Conservation (phyloP, 1,284 basidiomycete genomes). For the Trametes sp. region DNA sequence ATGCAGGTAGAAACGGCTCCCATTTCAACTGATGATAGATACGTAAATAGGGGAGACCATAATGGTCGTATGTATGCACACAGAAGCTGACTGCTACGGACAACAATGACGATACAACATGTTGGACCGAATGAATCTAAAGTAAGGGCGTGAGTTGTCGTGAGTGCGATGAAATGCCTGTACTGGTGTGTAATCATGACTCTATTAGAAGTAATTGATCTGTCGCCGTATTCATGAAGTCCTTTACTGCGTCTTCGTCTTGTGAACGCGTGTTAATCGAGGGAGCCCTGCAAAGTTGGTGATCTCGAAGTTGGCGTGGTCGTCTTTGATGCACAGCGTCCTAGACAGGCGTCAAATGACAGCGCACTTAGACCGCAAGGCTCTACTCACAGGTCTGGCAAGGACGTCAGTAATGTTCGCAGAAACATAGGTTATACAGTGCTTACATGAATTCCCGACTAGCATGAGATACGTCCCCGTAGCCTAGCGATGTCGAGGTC, state of each 20-base stretch:
- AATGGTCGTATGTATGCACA: too few relatives aligned
- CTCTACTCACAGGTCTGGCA: constrained; percentile 55
- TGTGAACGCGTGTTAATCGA: constrained; percentile 37
- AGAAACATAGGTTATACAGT: neutral
- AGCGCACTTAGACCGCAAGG: neutral
- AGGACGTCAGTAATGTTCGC: constrained; percentile 8
- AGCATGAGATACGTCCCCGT: constrained; percentile 68
- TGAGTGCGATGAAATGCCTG: neutral
- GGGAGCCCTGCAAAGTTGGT: constrained; percentile 53
- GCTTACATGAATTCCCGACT: constrained; percentile 66
- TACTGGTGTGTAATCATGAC: neutral
- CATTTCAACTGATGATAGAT: neutral
- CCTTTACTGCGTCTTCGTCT: constrained; percentile 31
- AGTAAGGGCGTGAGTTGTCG: neutral
- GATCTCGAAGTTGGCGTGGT: constrained; percentile 56
- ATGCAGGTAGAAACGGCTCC: too few relatives aligned
- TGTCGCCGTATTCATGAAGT: neutral
- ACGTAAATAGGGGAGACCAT: too few relatives aligned
- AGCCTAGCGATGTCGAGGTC: constrained; percentile 46
- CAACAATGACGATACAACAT: neutral
- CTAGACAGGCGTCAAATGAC: constrained; percentile 39
- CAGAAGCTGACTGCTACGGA: neutral
- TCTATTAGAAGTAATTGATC: neutral
- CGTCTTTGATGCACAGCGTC: constrained; percentile 66
- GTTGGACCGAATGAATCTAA: neutral